A percentile compares a stretch with the other conserved stretches of the same genome.
These are phyloP conservation scores for Odontarrhena argentea DNA, from an alignment of 345 rosid species.

Conservation along the genomic window DNA sequence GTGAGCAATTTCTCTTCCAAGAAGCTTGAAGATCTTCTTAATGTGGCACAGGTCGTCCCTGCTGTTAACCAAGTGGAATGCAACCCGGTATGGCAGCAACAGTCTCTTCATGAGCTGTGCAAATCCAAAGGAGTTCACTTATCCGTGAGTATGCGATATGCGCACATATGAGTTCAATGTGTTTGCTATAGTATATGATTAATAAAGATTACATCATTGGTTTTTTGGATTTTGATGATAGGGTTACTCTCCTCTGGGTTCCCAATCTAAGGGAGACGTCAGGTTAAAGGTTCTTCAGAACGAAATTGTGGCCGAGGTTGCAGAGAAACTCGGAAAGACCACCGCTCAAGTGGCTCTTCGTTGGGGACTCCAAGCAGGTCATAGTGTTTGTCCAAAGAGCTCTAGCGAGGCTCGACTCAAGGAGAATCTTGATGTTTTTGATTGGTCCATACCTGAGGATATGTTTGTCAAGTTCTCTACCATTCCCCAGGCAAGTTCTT, in stretches of 20 bases:
- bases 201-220: not conserved
- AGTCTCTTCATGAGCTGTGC: constrained; percentile 54
- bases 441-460: constrained; percentile 53
- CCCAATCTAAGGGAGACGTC: constrained; percentile 42
- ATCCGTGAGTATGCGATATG: constrained; percentile 49
- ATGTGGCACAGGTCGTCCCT: constrained; percentile 47
- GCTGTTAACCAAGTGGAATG: constrained; percentile 68
- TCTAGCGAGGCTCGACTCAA: constrained; percentile 49
- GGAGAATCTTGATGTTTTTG: constrained; percentile 50
- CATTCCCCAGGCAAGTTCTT: constrained; percentile 58
- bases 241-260: constrained; percentile 75
- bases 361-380: constrained; percentile 71
- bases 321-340: constrained; percentile 53
- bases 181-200: not conserved
- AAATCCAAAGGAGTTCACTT: constrained; percentile 64
- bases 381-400: constrained; percentile 70
- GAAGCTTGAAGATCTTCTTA: constrained; percentile 55
- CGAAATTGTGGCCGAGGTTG: constrained; percentile 44
- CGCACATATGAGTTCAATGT: constrained; percentile 37
- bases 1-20: constrained; percentile 62
- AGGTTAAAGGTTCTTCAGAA: constrained; percentile 52
- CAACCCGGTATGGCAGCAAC: constrained; percentile 66
- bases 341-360: constrained; percentile 66
- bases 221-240: constrained; percentile 25
- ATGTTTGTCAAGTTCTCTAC: constrained; percentile 45